Conservation (phyloP, 202 grass and related monocot species). For the Zoysia matrella region DNA sequence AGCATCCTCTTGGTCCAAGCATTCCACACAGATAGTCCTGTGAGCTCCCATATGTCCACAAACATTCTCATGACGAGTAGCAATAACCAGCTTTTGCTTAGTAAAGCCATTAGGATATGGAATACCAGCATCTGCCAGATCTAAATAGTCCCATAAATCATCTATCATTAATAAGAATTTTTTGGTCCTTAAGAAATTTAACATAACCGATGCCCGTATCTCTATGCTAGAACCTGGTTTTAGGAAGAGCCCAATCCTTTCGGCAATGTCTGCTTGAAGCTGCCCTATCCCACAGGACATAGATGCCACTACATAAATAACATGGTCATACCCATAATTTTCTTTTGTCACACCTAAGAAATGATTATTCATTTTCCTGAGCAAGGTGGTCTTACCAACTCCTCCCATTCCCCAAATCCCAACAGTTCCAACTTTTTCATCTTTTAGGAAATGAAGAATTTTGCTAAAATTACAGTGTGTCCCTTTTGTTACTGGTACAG, state of each 20-base stretch:
- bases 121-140: slow-evolving; percentile 45
- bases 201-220: slow-evolving; percentile 12
- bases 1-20: slow-evolving; percentile 28
- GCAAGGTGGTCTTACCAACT: slow-evolving; percentile 52
- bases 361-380: slow-evolving; percentile 47
- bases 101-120: slow-evolving; percentile 32
- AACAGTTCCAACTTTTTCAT: slow-evolving; percentile 40
- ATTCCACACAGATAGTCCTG: slow-evolving; percentile 28
- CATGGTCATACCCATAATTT: slow-evolving; percentile 31
- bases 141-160: slow-evolving; percentile 47
- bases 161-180: slow-evolving; percentile 52
- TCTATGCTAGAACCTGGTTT: slow-evolving; percentile 26
- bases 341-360: slow-evolving; percentile 22
- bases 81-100: slow-evolving; percentile 45
- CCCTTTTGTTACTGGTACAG: slow-evolving; percentile 2
- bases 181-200: slow-evolving; percentile 40
- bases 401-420: slow-evolving; percentile 53
- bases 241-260: slow-evolving; percentile 38
- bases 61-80: slow-evolving; percentile 41
- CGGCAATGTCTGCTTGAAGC: slow-evolving; percentile 45
- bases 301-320: slow-evolving; percentile 28
- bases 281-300: slow-evolving; percentile 15
- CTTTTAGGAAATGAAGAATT: slow-evolving; percentile 37
- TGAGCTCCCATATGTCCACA: slow-evolving; percentile 47
- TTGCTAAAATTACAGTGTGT: slow-evolving; percentile 26